phyloP scores from a whole-genome alignment of 2,329 filamentous ascomycete genomes.

The Fusarium ambrosium region DNA sequence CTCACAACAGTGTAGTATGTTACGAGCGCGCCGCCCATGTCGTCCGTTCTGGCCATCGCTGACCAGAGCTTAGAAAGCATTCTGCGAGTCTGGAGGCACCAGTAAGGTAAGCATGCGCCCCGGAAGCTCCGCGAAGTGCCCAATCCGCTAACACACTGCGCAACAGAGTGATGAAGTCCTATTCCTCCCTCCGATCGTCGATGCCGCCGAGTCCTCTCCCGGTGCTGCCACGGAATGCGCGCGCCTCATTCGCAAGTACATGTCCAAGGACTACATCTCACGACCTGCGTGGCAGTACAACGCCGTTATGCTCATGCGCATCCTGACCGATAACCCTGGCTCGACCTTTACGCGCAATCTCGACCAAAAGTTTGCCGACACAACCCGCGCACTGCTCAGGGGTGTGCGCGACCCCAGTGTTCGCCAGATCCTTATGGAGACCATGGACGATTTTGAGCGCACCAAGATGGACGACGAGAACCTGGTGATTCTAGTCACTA shows the following conservation, averaged over 20 bases:
- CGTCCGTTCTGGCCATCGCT: constrained; percentile 32
- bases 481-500: constrained; percentile 76
- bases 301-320: constrained; percentile 93
- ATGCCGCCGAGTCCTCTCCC: constrained; percentile 93
- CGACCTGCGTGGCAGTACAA: constrained; percentile 89
- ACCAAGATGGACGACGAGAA: constrained; percentile 82
- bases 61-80: constrained; percentile 71
- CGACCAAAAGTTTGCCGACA: constrained; percentile 85
- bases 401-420: constrained; percentile 80
- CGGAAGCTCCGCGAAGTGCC: neutral
- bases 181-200: constrained; percentile 92
- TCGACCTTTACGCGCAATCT: constrained; percentile 91
- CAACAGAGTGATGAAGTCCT: constrained; percentile 87
- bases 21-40: constrained; percentile 18
- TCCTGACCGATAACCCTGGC: constrained; percentile 92
- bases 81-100: constrained; percentile 81
- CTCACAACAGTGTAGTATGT: constrained; percentile 75
- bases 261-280: constrained; percentile 77
- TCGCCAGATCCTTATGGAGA: constrained; percentile 89
- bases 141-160: neutral
- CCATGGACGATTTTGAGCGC: constrained; percentile 81
- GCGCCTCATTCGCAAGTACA: constrained; percentile 82
- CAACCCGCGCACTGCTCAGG: constrained; percentile 80
- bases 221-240: constrained; percentile 86
- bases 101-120: constrained; percentile 59